Base-by-base conservation (phyloP, 2,329 filamentous ascomycete genomes). In the Cladosporium sphaerospermum region DNA sequence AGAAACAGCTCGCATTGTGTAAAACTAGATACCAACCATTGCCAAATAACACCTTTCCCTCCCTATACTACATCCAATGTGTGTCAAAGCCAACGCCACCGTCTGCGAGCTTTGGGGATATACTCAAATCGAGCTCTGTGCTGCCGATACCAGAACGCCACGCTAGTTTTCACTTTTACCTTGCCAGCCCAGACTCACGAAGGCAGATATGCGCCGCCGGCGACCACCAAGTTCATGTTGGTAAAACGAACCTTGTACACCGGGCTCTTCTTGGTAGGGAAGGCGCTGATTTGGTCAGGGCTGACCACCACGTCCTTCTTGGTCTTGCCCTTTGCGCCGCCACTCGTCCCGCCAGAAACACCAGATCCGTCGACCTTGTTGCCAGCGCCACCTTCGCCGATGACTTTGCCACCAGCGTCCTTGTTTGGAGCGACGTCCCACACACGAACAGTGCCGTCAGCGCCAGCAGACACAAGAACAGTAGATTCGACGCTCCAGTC, bases 231-330 rank as follows among this genome's bases (percentile, higher is more conserved):
- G 68, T 99, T 99, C 89, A 96, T 96, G 56, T 89, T 79, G 3
- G 93, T 97, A 64, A 96, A 96, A 64, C 86, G 83, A 51, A 95
- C 91, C 72, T 92, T 93, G 71, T 95, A 88, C 9, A 97, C 88
- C 0, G 92, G 91, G 13, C 87, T 92, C 73, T 95, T 96, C 80
- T 99, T 99, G 3, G 93, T 97, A 0, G 89, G 85, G 67, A 96
- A 97, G 1, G 89, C 91, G 59, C 84, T 89, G 72, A 99, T 95
- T 72, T 97, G 93, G 66, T 99, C 93, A 0, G 90, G 85, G 0
- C 86, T 91, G 42, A 96, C 86, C 63, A 89, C 88, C 3, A 90
- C 88, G 63, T 96, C 92, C 70, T 96, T 96, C 53, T 81, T 82
- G 69, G 89, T 89, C 75, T 95, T 95, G 78, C 70, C 73, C 32